Base-by-base conservation (phyloP, 805 yeast species). In the Candida railenensis region DNA sequence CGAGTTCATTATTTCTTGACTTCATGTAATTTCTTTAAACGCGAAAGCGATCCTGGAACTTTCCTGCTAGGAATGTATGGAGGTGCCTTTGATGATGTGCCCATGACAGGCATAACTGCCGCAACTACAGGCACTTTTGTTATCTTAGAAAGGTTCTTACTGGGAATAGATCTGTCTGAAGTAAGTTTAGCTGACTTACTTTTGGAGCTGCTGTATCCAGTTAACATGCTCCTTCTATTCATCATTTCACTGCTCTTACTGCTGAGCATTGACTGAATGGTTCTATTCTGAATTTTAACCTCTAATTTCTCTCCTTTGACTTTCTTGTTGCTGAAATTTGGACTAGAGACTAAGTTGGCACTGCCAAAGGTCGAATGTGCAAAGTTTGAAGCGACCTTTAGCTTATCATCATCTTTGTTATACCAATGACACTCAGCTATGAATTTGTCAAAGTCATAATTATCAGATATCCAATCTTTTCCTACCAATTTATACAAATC, bases 41-140 rank as follows among this genome's bases (percentile, higher is more conserved):
- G 50, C 36, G 22, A 52, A 48, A 3, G 53, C 51, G 44, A 36
- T 34, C 30, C 22, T 44, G 37, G 53, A 5, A 40, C 53, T 32
- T 49, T 47, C 41, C 71, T 51, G 33, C 51, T 50, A 2, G 71
- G 71, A 11, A 68, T 59, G 47, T 67, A 67, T 3, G 64, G 54
- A 3, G 74, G 74, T 0, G 74, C 73, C 45, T 47, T 48, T n/a
- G 28, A 32, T 9, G 44, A 12, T 8, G n/a, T 33, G 42, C 33
- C 36, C 43, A 16, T 37, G 30, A 25, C 30, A 11, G 30, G 30
- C 9, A 5, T 25, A 11, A 25, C 30, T 25, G 30, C 5, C 11
- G 30, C 30, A 25, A 25, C 30, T 25, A 7, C 11, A 11, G 30
- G 11, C 5, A 25, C 30, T 25, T 25, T 25, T 7, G 9, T 25